Base-by-base conservation (phyloP, 257 asterid genomes). In the Capsicum pubescens region DNA sequence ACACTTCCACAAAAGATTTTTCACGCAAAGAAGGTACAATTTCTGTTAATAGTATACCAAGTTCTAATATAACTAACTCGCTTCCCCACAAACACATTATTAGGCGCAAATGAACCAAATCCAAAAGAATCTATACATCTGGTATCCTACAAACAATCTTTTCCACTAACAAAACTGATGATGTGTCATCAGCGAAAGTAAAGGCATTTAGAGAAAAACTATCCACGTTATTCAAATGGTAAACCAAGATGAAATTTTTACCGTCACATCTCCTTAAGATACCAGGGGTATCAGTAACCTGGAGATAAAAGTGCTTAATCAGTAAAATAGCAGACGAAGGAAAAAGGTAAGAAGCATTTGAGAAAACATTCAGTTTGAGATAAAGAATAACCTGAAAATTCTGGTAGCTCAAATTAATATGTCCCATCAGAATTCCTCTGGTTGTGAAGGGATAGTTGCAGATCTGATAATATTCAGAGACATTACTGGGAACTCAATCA, bases 391-490 rank as follows among this genome's bases (percentile, higher is more conserved):
- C 92, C 92, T 90, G 93, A 88, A 88, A 90, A 92, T 90, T 92
- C 89, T 93, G 95, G 93, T 88, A 92, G 90, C 95, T 94, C 87
- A 93, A 85, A 84, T 86, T 84, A 82, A 94, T 93, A 89, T 96
- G 99, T 64, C 99, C 99, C 99, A 96, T 94, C 86, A 96, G 88
- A 89, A 96, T 93, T 87, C 98, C 98, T 87, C 98, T 89, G 15
- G 99, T 96, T 83, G 99, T 96, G 91, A 96, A 96, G 46, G 99
- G 98, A 90, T 96, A 96, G 84, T 96, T 96, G 95, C 98, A 96
- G 48, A 96, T 84, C 98, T 96, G 92, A 85, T 71, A 9, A 84
- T 76, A 69, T 21, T 36, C 39, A 77, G 5, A 52, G 26, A 54
- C 61, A 14, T 76, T 52, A 57, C n/a, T 32, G 76, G 85, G 63